Percentiles rank a stretch among this genome's conserved stretches.
These are phyloP conservation scores for Fremontodendron californicum DNA, from an alignment of 345 rosid species.

Conservation along the genomic window DNA sequence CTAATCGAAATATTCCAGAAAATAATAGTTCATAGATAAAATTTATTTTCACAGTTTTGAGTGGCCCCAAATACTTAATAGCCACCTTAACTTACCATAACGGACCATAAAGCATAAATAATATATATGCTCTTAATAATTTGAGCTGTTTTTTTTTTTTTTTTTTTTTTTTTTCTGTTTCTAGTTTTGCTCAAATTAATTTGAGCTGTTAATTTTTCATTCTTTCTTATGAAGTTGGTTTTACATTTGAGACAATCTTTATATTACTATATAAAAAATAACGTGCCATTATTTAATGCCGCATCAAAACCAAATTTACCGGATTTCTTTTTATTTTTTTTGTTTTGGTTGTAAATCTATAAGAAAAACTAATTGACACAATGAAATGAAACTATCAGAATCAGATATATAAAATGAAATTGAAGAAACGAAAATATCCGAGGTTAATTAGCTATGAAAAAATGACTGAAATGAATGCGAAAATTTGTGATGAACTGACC, in stretches of 20 bases:
- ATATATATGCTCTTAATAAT: too few species aligned
- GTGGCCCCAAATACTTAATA: background rate
- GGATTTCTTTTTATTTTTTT: too few species aligned
- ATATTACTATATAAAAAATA: background rate
- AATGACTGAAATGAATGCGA: background rate
- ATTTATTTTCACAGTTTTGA: too few species aligned
- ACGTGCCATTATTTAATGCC: background rate
- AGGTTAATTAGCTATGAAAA: background rate
- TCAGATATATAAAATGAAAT: too few species aligned
- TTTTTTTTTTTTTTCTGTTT: background rate
- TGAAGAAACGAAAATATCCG: background rate
- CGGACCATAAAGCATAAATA: background rate
- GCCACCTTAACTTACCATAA: background rate
- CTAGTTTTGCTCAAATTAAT: background rate
- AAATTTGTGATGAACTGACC: conserved; percentile 33
- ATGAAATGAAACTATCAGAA: too few species aligned
- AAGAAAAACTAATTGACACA: too few species aligned
- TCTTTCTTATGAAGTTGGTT: too few species aligned
- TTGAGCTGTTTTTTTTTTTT: background rate
- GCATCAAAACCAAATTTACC: background rate
- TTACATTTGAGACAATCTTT: background rate
- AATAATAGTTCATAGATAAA: too few species aligned
- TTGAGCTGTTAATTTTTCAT: background rate
- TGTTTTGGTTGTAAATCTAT: too few species aligned
- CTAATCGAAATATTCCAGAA: too few species aligned